Base-by-base conservation (phyloP, 345 rosid species). In the Hibiscus trionum region DNA sequence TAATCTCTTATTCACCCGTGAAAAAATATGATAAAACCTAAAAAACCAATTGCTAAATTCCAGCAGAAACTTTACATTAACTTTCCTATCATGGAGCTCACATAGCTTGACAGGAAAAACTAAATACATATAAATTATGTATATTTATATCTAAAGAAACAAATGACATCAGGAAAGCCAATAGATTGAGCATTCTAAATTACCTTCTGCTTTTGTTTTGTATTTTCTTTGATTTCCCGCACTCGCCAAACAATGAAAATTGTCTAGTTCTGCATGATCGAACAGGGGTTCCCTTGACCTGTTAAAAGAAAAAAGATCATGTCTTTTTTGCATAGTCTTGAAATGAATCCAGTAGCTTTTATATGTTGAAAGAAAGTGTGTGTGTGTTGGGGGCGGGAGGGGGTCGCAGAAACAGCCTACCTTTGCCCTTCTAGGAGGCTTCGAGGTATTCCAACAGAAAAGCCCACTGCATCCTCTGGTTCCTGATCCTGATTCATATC, bases 401-500 rank as follows among this genome's bases (percentile, higher is more conserved):
- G 5, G 52, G 71, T n/a, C 17, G 61, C 16, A 47, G 70, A 4
- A 31, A 65, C 37, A 67, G 24, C 82, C 58, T 73, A 90, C 99
- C 97, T 89, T 90, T 72, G 52, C 84, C 79, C 79, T 83, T 70
- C 64, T 82, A 1, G 11, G 86, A 79, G 84, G 73, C 77, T 80
- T 88, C 66, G 37, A 65, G 68, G 70, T 76, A 74, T 88, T 90
- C 99, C 99, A 95, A 78, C 97, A 95, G 83, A 92, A 80, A 61
- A 95, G 83, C 44, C 85, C 81, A 49, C 88, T 84, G 83, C 99
- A 95, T 61, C 97, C 97, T 64, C 92, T 86, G 26, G 77, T 77
- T 57, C 84, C 87, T 17, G 99, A 76, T 50, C 96, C 89, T 70
- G 99, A 89, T 73, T 95, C 99, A 9, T 90, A 92, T 52, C 89